Conservation (phyloP, 106 monocot species). For the Cymbidium sinense region DNA sequence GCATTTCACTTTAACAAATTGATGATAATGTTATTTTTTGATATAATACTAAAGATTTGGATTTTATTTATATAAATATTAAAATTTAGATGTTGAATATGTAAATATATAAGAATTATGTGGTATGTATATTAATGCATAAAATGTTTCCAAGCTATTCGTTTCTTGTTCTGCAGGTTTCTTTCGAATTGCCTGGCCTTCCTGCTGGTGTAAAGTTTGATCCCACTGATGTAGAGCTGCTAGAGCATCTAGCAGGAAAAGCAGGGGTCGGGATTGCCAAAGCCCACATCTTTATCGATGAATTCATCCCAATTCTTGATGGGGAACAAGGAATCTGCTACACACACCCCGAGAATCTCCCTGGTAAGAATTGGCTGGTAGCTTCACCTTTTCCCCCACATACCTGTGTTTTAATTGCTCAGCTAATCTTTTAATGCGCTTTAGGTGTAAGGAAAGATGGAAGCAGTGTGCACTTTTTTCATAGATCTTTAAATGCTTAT, state of each 20-base stretch:
- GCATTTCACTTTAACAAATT: too few species aligned
- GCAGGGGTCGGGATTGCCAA: conserved; percentile 44
- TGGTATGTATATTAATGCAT: too few species aligned
- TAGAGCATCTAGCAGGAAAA: conserved; percentile 83
- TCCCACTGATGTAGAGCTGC: conserved; percentile 73
- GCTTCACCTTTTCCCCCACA: background rate
- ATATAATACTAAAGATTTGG: background rate
- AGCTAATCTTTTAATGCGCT: background rate
- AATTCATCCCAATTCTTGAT: conserved; percentile 79
- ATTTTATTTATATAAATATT: too few species aligned
- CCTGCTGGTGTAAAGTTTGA: conserved; percentile 98
- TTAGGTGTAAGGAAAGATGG: conserved; percentile 81
- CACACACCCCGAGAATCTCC: conserved; percentile 93
- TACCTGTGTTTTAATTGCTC: background rate
- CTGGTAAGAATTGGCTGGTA: conserved; percentile 43
- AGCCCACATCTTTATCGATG: conserved; percentile 75
- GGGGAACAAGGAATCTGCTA: conserved; percentile 84
- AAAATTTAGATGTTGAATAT: too few species aligned
- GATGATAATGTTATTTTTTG: too few species aligned
- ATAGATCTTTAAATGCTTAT: conserved; percentile 77
- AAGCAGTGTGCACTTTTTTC: conserved; percentile 74
- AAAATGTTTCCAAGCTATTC: too few species aligned
- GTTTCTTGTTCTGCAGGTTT: conserved; percentile 40
- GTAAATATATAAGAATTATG: too few species aligned
- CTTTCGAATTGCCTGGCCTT: conserved; percentile 85